A percentile compares a stretch with the other conserved stretches of the same genome.
Evolutionary conservation across 768 basidiomycete genomes (phyloP).

Genomic region (Porpolomopsis calyptriformis): DNA sequence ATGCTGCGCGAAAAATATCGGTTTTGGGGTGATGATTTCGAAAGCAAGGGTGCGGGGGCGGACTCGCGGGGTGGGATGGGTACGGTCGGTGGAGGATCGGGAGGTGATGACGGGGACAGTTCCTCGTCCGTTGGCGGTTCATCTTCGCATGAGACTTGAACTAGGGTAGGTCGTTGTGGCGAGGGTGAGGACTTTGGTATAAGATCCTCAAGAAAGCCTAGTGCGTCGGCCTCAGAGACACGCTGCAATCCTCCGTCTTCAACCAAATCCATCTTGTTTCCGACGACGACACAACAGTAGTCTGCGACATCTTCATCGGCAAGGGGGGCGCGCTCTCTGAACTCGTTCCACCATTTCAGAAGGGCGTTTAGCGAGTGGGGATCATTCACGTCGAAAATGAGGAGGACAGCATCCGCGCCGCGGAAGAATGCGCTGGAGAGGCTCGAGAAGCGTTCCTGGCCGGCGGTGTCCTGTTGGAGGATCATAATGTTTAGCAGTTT

Average conservation of each 20-base stretch:
- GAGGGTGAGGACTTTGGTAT: conserved; percentile 29
- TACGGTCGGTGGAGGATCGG: background rate
- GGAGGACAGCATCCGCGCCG: conserved; percentile 70
- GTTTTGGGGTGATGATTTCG: conserved; percentile 16
- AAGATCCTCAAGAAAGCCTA: conserved; percentile 45
- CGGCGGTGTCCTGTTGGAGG: conserved; percentile 61
- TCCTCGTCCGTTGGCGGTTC: conserved; percentile 5
- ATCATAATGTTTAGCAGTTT: conserved; percentile 3
- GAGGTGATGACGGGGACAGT: conserved; percentile 14
- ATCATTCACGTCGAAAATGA: conserved; percentile 72
- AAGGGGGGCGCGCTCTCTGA: conserved; percentile 56
- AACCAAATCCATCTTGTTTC: conserved; percentile 67
- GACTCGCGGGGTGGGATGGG: conserved; percentile 11
- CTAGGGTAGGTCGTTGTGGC: conserved; percentile 12
- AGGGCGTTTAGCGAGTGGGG: conserved; percentile 50
- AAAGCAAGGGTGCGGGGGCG: conserved; percentile 4
- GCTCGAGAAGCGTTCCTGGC: conserved; percentile 80
- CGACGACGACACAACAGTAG: conserved; percentile 66
- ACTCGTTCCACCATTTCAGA: conserved; percentile 71
- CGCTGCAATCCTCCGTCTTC: conserved; percentile 12
- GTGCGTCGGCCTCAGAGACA: conserved; percentile 32
- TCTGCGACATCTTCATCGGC: conserved; percentile 48
- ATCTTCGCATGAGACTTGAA: background rate
- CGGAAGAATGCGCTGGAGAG: conserved; percentile 78
- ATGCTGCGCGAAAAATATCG: conserved; percentile 16